A percentile compares a stretch with the other conserved stretches of the same genome.
phyloP scores from a whole-genome alignment of 129 eudicot genomes.

The Deinandra increscens region DNA sequence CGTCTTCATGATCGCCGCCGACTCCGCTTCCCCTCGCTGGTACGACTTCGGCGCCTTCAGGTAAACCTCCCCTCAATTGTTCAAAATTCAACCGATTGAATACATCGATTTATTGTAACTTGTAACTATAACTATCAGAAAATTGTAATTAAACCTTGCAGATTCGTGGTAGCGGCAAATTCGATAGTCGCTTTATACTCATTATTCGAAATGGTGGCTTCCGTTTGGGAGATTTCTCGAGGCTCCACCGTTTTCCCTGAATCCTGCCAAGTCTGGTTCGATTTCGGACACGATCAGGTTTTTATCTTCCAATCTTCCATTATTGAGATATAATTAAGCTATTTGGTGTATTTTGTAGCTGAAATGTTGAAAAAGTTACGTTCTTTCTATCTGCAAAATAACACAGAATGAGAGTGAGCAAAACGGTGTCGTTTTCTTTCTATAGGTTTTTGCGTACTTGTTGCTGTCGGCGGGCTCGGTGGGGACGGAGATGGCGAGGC shows the following conservation, averaged over 20 bases:
- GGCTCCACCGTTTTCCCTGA: conserved; percentile 64
- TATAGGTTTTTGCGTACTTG: conserved; percentile 71
- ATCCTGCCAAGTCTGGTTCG: conserved; percentile 72
- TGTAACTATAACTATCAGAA: no score
- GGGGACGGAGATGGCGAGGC: conserved; percentile 61
- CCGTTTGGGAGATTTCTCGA: conserved; percentile 76
- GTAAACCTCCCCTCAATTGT: conserved; percentile 19
- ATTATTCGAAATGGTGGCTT: conserved; percentile 63
- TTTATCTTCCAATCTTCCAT: background rate
- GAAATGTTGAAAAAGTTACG: no score
- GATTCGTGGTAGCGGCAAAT: conserved; percentile 66
- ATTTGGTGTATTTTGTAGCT: background rate
- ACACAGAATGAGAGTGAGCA: background rate
- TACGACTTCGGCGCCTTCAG: conserved; percentile 61
- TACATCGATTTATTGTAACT: no score
- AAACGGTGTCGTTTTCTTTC: conserved; percentile 23
- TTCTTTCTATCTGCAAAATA: conserved; percentile 1
- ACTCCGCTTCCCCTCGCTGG: conserved; percentile 52
- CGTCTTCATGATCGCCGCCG: conserved; percentile 56
- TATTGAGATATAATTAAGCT: no score
- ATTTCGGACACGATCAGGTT: conserved; percentile 85
- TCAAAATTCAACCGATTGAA: background rate
- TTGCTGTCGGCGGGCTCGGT: conserved; percentile 66
- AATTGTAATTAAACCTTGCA: conserved; percentile 11
- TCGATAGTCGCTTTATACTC: conserved; percentile 65